These are phyloP conservation scores for Purshia tridentata DNA, from an alignment of 306 rosid species.

Conservation along the genomic window DNA sequence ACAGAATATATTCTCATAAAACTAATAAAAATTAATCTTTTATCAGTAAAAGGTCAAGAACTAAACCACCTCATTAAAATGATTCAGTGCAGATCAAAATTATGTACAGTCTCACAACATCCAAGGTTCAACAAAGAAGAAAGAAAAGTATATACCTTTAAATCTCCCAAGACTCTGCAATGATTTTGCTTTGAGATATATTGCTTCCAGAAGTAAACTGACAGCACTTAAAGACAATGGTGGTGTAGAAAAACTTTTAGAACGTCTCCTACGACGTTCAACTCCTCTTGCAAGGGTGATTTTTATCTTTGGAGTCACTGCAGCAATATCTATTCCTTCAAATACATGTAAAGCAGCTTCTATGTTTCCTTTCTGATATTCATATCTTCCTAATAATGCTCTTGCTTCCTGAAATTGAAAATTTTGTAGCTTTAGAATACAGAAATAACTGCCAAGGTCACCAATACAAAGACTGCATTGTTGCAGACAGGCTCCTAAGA, in stretches of 20 bases:
- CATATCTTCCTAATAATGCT: constrained; percentile 85
- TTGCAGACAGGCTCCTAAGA: not conserved
- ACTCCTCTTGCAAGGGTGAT: constrained; percentile 55
- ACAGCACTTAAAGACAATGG: constrained; percentile 73
- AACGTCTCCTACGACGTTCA: constrained; percentile 50
- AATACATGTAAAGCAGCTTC: constrained; percentile 88
- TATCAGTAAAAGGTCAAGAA: not conserved
- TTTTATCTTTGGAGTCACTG: constrained; percentile 68
- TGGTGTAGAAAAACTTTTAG: constrained; percentile 47
- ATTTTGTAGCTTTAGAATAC: constrained; percentile 21
- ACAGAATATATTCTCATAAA: not conserved
- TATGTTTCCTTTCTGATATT: constrained; percentile 89
- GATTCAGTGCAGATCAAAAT: constrained; percentile 11
- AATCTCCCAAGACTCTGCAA: constrained; percentile 69
- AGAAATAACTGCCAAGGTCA: not conserved
- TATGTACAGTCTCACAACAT: constrained; percentile 24
- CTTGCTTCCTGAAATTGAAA: constrained; percentile 79
- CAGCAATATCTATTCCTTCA: constrained; percentile 74
- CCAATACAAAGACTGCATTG: constrained; percentile 3
- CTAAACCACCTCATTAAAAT: not conserved
- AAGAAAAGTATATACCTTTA: constrained; percentile 52
- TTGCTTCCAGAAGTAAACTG: constrained; percentile 74
- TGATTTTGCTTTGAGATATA: constrained; percentile 82
- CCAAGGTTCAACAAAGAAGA: constrained; percentile 19
- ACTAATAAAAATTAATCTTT: not conserved